Evolutionary conservation across 257 asterid species (phyloP).

Genomic region (Henckelia pumila): DNA sequence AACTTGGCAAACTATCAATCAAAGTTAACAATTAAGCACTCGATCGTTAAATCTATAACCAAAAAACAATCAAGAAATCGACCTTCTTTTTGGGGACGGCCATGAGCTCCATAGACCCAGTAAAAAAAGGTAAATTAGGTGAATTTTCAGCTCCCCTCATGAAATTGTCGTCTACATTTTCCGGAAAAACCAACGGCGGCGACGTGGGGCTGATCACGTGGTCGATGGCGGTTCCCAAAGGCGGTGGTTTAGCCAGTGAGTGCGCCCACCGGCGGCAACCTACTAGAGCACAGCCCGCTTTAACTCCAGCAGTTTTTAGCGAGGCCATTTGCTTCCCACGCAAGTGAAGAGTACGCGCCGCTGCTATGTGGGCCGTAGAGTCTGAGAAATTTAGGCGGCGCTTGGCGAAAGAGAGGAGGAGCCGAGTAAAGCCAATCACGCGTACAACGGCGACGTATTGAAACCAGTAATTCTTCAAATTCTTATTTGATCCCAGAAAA

Average conservation of each 20-base stretch:
- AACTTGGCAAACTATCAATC: not conserved
- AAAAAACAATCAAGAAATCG: not conserved
- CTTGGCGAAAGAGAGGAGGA: too few species aligned
- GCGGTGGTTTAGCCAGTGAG: constrained; percentile 45
- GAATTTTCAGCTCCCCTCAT: constrained; percentile 21
- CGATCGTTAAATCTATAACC: too few species aligned
- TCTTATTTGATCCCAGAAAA: too few species aligned
- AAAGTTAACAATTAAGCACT: constrained; percentile 7
- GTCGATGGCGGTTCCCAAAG: constrained; percentile 38
- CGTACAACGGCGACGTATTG: not conserved
- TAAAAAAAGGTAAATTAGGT: constrained; percentile 33
- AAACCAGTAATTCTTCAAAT: too few species aligned
- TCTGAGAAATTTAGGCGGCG: not conserved
- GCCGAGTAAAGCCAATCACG: not conserved
- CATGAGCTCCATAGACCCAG: constrained; percentile 75
- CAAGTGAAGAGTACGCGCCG: not conserved
- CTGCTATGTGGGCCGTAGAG: not conserved
- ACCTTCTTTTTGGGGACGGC: constrained; percentile 89
- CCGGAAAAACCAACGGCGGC: constrained; percentile 58
- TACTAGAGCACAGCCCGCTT: constrained; percentile 24
- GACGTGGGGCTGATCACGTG: constrained; percentile 25
- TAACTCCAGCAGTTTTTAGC: constrained; percentile 33
- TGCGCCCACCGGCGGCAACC: constrained; percentile 51
- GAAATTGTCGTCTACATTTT: constrained; percentile 32
- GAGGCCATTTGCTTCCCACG: not conserved